Conservation (phyloP, 495 filamentous ascomycete genomes). For the Aspergillus affinis region DNA sequence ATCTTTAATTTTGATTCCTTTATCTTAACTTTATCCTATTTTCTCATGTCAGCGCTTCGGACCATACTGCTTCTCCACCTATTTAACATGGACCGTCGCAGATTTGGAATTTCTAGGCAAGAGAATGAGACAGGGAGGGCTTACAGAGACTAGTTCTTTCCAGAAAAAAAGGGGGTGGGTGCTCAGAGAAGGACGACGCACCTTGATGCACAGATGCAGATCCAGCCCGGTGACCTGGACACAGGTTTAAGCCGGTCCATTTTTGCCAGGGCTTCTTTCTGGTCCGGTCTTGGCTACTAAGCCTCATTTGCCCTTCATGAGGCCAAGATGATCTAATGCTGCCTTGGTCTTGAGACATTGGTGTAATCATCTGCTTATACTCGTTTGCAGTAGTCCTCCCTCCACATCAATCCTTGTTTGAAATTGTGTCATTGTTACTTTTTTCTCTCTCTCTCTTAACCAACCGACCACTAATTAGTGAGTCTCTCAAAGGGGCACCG, state of each 20-base stretch:
- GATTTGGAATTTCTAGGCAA: not conserved
- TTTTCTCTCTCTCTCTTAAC: slow-evolving; percentile 1
- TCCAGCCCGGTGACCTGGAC: slow-evolving; percentile 16
- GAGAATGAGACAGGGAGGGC: not conserved
- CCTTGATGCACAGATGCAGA: slow-evolving; percentile 12
- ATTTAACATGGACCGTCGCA: not conserved
- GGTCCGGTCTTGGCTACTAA: slow-evolving; percentile 12
- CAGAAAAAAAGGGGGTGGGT: not conserved
- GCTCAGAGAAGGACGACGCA: slow-evolving; percentile 8
- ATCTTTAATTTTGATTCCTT: not conserved
- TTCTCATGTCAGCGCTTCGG: not conserved
- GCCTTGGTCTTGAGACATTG: slow-evolving; percentile 6
- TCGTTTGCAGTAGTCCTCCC: slow-evolving; percentile 18
- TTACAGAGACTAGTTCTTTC: not conserved
- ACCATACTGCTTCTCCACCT: not conserved
- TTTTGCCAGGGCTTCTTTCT: slow-evolving; percentile 12
- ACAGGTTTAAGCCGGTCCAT: slow-evolving; percentile 15
- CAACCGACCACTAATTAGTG: not conserved
- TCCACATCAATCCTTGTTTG: not conserved
- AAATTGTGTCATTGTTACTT: slow-evolving; percentile 5
- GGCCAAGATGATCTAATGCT: slow-evolving; percentile 9
- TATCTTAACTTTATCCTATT: not conserved
- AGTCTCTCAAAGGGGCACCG: not conserved
- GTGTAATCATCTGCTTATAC: slow-evolving; percentile 3
- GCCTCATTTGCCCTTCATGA: slow-evolving; percentile 11